These are phyloP conservation scores for Tremella mesenterica DNA, from an alignment of 768 basidiomycete genomes.

Conservation along the genomic window DNA sequence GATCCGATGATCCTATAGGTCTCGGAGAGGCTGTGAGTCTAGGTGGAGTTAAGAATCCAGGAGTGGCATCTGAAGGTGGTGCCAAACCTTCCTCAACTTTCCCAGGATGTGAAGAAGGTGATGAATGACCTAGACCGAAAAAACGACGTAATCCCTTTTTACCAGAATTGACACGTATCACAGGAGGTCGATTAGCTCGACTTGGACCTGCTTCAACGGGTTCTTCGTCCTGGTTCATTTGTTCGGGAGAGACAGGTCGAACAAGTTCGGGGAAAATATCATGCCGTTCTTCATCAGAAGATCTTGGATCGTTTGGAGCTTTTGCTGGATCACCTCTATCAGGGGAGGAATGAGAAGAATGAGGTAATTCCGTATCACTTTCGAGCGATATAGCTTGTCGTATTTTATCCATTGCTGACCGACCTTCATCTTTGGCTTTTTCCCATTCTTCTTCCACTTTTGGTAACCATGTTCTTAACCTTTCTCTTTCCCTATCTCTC, in stretches of 20 bases:
- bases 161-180: background rate
- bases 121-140: background rate
- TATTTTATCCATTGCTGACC: background rate
- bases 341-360: background rate
- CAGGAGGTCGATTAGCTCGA: background rate
- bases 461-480: conserved; percentile 21
- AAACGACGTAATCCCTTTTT: background rate
- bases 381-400: background rate
- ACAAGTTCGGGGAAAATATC: too few relatives aligned
- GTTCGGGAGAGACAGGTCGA: background rate
- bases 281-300: too few relatives aligned
- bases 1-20: background rate
- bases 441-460: conserved; percentile 12
- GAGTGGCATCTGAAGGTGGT: background rate
- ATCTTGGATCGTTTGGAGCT: background rate
- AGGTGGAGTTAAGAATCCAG: conserved; percentile 4
- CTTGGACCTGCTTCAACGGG: background rate
- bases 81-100: conserved; percentile 9
- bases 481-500: conserved; percentile 25
- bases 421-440: background rate
- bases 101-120: background rate
- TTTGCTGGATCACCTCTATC: too few relatives aligned
- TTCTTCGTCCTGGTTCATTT: background rate
- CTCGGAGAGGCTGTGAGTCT: background rate
- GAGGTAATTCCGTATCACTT: conserved; percentile 1